Percentiles rank a stretch among this genome's conserved stretches.
phyloP scores from a whole-genome alignment of 148 eudicot species.

The Oxyria digyna region DNA sequence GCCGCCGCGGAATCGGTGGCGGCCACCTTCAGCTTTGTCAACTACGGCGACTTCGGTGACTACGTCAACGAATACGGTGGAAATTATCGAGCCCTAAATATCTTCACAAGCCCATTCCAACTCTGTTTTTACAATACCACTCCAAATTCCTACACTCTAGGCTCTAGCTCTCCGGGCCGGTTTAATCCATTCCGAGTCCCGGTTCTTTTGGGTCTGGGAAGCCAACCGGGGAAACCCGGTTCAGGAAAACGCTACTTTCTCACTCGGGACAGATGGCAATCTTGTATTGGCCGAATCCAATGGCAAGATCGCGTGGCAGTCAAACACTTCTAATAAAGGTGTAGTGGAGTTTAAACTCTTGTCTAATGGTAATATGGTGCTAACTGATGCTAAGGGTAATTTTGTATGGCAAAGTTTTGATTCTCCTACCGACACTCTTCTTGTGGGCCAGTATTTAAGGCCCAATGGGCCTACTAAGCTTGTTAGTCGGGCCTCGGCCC shows the following conservation, averaged over 20 bases:
- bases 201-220: constrained; percentile 30
- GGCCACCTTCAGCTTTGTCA: constrained; percentile 37
- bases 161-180: constrained; percentile 16
- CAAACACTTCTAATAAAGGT: constrained; percentile 21
- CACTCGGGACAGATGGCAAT: constrained; percentile 18
- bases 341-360: constrained; percentile 22
- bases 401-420: constrained; percentile 34
- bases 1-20: background rate
- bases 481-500: constrained; percentile 13
- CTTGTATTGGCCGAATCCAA: constrained; percentile 21
- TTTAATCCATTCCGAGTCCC: constrained; percentile 7
- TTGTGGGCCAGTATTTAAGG: constrained; percentile 23
- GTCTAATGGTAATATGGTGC: constrained; percentile 27
- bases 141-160: constrained; percentile 29
- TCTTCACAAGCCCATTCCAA: constrained; percentile 20
- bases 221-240: constrained; percentile 32
- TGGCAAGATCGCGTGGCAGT: constrained; percentile 26
- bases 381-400: constrained; percentile 16
- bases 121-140: constrained; percentile 36
- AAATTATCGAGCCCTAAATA: constrained; percentile 14
- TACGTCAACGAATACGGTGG: constrained; percentile 38
- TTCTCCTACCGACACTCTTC: constrained; percentile 23
- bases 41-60: constrained; percentile 45
- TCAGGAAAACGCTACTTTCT: constrained; percentile 17
- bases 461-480: constrained; percentile 16